phyloP scores from a whole-genome alignment of 2,329 filamentous ascomycete species.

The Fusarium musae region DNA sequence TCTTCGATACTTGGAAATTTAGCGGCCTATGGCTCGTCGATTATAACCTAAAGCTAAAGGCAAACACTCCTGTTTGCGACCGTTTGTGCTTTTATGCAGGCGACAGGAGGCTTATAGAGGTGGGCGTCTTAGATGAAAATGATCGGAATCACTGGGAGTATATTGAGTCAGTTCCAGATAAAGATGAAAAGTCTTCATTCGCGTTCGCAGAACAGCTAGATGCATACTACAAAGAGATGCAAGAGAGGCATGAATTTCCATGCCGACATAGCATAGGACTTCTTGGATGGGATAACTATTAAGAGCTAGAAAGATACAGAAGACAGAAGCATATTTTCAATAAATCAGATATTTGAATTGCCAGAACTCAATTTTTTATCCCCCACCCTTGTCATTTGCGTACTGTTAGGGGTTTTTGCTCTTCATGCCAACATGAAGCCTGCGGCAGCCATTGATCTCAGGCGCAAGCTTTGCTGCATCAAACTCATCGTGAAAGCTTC shows the following conservation, averaged over 20 bases:
- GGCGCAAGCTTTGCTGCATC: background rate
- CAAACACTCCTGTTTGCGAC: background rate
- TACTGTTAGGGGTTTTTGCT: background rate
- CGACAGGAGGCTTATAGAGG: background rate
- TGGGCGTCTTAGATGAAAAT: background rate
- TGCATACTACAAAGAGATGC: background rate
- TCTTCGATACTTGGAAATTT: too few species aligned
- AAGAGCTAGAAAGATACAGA: background rate
- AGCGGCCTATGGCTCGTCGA: background rate
- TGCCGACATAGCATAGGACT: background rate
- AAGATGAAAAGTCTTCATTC: background rate
- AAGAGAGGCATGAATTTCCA: background rate
- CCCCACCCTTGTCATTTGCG: rapidly evolving
- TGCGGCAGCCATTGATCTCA: background rate
- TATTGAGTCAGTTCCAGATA: background rate
- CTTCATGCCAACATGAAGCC: background rate
- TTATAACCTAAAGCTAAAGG: background rate
- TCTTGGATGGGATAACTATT: background rate
- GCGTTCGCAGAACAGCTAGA: background rate
- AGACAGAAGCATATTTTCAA: background rate
- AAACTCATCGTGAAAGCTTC: background rate
- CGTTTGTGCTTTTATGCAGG: background rate
- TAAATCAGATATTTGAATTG: background rate
- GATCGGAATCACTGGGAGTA: background rate
- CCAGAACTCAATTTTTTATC: rapidly evolving